These are phyloP conservation scores for Trichoderma erinaceum DNA, from an alignment of 495 filamentous ascomycete genomes.

Conservation along the genomic window DNA sequence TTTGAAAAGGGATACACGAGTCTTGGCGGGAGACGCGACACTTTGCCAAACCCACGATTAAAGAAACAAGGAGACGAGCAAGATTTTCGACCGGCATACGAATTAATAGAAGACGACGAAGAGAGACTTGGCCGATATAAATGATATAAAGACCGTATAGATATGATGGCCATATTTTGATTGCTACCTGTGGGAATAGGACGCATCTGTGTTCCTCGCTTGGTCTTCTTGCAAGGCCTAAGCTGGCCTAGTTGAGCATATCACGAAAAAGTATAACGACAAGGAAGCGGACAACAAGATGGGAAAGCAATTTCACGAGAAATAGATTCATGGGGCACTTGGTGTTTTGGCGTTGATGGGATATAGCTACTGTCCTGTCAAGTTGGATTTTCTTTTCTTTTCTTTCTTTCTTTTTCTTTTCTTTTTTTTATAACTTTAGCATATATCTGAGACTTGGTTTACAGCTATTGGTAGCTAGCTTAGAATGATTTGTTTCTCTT, in stretches of 20 bases:
- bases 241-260: neutral
- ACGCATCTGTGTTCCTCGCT: neutral
- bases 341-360: neutral
- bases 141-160: slow-evolving; percentile 11
- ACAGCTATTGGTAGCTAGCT: neutral
- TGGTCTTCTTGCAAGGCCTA: neutral
- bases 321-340: neutral
- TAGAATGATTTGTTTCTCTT: neutral
- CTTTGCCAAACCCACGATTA: slow-evolving; percentile 78
- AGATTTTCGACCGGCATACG: slow-evolving; percentile 75
- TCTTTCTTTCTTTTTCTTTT: too few relatives aligned
- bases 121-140: slow-evolving; percentile 78
- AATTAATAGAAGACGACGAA: slow-evolving; percentile 73
- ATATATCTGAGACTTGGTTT: neutral
- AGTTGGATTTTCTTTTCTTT: neutral
- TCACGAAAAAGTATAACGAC: neutral
- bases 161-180: neutral
- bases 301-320: neutral
- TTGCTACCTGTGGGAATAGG: too few relatives aligned
- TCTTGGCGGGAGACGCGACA: slow-evolving; percentile 84
- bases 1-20: slow-evolving; percentile 47
- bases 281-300: neutral
- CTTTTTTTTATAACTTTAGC: too few relatives aligned
- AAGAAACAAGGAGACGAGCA: slow-evolving; percentile 34
- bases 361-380: neutral